Conservation (phyloP, 179 eudicot species). For the Nepenthes alata region DNA sequence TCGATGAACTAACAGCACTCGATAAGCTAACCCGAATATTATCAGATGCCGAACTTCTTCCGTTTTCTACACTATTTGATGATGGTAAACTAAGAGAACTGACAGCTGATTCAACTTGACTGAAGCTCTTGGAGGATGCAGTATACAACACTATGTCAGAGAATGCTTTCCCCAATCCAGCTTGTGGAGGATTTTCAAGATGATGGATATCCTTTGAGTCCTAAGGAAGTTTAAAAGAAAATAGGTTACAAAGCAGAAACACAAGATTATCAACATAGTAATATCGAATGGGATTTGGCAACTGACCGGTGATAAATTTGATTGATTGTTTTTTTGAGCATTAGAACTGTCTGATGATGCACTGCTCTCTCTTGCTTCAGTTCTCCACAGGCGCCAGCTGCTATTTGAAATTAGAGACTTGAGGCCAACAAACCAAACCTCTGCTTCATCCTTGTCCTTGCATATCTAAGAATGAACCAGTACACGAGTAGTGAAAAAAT, state of each 20-base stretch:
- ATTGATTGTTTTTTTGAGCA: constrained; percentile 30
- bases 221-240: constrained; percentile 16
- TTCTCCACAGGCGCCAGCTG: constrained; percentile 35
- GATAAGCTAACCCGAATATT: constrained; percentile 72
- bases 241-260: constrained; percentile 8
- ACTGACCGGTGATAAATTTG: constrained; percentile 45
- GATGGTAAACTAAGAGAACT: constrained; percentile 22
- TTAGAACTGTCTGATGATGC: constrained; percentile 38
- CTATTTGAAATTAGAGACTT: constrained; percentile 63
- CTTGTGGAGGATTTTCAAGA: constrained; percentile 36
- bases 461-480: constrained; percentile 52
- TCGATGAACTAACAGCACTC: constrained; percentile 88
- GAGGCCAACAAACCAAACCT: constrained; percentile 82
- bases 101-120: constrained; percentile 27
- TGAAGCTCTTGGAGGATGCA: constrained; percentile 35
- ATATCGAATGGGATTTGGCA: constrained; percentile 5
- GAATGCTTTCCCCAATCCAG: constrained; percentile 66
- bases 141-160: constrained; percentile 58
- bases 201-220: constrained; percentile 37
- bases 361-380: constrained; percentile 42
- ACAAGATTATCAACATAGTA: not conserved
- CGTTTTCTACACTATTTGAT: constrained; percentile 29
- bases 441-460: constrained; percentile 98
- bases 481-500: not conserved
- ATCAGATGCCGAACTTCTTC: constrained; percentile 56